Base-by-base conservation (phyloP, 78 protist genomes). In the Bigelowiella natans region DNA sequence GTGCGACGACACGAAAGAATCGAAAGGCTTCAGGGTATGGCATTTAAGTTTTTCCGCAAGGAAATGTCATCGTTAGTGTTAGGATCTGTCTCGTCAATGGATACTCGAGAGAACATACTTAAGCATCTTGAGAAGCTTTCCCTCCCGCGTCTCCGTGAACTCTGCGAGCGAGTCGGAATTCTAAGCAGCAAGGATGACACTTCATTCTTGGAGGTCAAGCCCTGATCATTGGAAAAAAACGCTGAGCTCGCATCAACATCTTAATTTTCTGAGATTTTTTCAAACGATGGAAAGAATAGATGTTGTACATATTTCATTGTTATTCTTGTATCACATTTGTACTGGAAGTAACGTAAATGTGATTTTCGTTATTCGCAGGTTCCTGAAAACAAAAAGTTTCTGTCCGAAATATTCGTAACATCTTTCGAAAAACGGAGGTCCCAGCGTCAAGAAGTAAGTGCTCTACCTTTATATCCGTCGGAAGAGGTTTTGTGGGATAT, bases 1-100 rank as follows among this genome's bases (percentile, higher is more conserved):
- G 89, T 31, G 37, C 2, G 0, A 31, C 97, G 94, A 88, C 95
- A 92, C 91, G 91, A 26, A 2, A 3, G 88, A 31, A 86, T 97
- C 29, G 90, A 83, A 51, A 2, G 28, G 2, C 86, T 95, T 38
- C 98, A 96, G 90, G 86, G 93, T 11, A 31, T 84, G 26, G 87
- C 87, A 11, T 84, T 84, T 31, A 84, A 84, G 26, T n/a, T 30
- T 26, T 84, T 84, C 87, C 87, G 87, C 7, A 51, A 51, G 18
- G 73, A 51, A 18, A 7, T 51, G 34, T 7, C 7, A 18, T 51
- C 73, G 34, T 18, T 51, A 7, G 18, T 51, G 18, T 51, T 7
- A 91, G 93, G 90, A 83, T 40, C 86, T 1, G 2, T 36, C 2
- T n/a, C 39, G 38, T 39, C 83, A 39, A 1, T 38, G 30, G 34